Conservation (phyloP, 768 basidiomycete species). For the Termitomyces titanicus region DNA sequence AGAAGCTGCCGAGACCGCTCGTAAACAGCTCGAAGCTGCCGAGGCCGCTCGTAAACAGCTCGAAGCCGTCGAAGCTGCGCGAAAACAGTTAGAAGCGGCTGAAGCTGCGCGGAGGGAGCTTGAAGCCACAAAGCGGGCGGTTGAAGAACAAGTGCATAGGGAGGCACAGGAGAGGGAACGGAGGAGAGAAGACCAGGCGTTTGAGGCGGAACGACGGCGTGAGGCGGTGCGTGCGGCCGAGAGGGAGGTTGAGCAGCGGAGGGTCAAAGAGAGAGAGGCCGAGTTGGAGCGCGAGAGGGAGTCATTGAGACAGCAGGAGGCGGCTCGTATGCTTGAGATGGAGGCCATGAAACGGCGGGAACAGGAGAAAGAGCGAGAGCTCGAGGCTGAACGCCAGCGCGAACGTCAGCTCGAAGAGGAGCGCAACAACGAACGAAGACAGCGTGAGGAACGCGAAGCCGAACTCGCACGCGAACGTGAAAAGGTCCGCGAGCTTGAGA, state of each 20-base stretch:
- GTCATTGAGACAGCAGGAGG: constrained; percentile 14
- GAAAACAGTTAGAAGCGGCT: not conserved
- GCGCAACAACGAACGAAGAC: constrained; percentile 3
- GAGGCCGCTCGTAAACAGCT: constrained; percentile 3
- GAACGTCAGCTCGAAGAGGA: constrained; percentile 9
- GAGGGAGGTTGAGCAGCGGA: constrained; percentile 14
- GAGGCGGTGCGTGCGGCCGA: constrained; percentile 6
- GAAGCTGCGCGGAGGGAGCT: constrained; percentile 1
- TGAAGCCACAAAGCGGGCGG: constrained; percentile 1
- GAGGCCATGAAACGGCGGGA: constrained; percentile 2
- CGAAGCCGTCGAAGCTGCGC: constrained; percentile 1
- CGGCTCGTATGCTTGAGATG: not conserved
- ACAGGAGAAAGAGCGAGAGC: constrained; percentile 4
- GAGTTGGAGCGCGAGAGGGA: constrained; percentile 16
- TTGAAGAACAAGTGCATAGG: not conserved
- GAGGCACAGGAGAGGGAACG: constrained; percentile 9
- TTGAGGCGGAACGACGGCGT: constrained; percentile 8
- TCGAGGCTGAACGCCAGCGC: constrained; percentile 17
- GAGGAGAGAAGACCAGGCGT: constrained; percentile 3
- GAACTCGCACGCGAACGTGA: constrained; percentile 7
- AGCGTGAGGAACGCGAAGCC: constrained; percentile 9
- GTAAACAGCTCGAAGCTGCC: not conserved
- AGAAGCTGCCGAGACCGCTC: not conserved
- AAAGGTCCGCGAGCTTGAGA: constrained; percentile 11
- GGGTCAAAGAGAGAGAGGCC: constrained; percentile 2